Evolutionary conservation across 2,329 filamentous ascomycete genomes (phyloP), one percentile per base, ranked within the genome.

Genomic region (Colletotrichum siamense): DNA sequence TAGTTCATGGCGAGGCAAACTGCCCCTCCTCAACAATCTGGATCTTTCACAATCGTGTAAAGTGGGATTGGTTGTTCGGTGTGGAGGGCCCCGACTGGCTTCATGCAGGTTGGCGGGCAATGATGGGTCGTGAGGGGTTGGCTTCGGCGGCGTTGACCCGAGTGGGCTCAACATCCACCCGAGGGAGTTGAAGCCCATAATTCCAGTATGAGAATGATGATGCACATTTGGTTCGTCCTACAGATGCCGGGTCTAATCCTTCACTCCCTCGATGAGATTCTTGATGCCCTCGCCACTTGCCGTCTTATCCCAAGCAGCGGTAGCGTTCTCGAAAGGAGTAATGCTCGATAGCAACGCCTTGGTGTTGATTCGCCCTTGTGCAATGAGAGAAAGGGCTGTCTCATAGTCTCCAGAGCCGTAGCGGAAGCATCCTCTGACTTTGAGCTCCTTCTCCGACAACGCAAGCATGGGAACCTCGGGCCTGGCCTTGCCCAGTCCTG

Each of bases 301-400:
- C 13, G 78, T 79, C 69, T 63, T 75, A 24, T 79, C 78, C 79
- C 79, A 80, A 7, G 77, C 78, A 64, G 74, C 71, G 4, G 68
- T 32, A 2, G 78, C 79, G 9, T 62, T 49, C 30, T 77, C 74
- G 34, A 79, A 79, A 1, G 77, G 74, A 1, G 66, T 49, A 10
- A 77, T 49, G 44, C 74, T 78, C 67, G 70, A 71, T 6, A 71
- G 18, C 24, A 71, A 57, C 12, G 6, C 64, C 5, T 69, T 44
- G n/a, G 55, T 63, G 26, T 67, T 72, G 22, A 76, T 64, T 15
- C 32, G 24, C 13, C 69, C 55, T 55, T 71, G 36, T 6, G 39
- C 39, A 22, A 71, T 71, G 15, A 71, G 69, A n/a, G 39, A 57
- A 13, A 71, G n/a, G 7, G 69, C 69, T 22, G 63, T 16, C 8